Conservation (phyloP, 441 rosid genomes). For the Gossypium davidsonii region DNA sequence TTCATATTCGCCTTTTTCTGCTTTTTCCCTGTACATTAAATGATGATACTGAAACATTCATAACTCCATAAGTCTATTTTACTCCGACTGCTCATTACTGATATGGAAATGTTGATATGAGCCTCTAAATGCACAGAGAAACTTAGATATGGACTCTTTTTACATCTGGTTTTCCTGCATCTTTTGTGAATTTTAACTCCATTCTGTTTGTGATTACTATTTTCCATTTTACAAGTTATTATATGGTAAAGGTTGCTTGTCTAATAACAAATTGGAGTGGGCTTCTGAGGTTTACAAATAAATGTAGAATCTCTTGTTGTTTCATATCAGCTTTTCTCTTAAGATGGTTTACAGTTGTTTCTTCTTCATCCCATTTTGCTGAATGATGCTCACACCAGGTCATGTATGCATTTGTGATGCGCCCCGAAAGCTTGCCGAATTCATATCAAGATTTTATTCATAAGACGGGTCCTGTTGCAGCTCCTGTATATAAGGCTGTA, state of each 20-base stretch:
- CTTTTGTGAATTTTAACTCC: not conserved
- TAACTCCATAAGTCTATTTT: not conserved
- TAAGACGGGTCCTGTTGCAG: slow-evolving; percentile 91
- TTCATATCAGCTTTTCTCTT: not conserved
- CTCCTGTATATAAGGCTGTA: slow-evolving; percentile 87
- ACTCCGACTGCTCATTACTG: not conserved
- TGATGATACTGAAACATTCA: not conserved
- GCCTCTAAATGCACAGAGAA: not conserved
- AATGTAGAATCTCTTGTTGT: not conserved
- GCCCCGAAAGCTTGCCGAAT: slow-evolving; percentile 95
- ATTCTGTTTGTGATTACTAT: not conserved
- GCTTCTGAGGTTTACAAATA: not conserved
- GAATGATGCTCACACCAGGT: slow-evolving; percentile 44
- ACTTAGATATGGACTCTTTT: not conserved
- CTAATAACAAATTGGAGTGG: not conserved
- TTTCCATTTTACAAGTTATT: not conserved
- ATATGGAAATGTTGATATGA: not conserved
- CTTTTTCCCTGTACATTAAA: not conserved
- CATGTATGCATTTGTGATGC: slow-evolving; percentile 95
- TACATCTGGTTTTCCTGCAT: not conserved
- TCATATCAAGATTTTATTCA: slow-evolving; percentile 90
- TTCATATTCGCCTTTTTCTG: not conserved
- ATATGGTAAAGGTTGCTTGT: not conserved
- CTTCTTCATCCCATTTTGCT: slow-evolving; percentile 8
- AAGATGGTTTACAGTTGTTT: not conserved